Evolutionary conservation across 2,329 filamentous ascomycete species (phyloP).

Genomic region (Pseudocercospora ulei): DNA sequence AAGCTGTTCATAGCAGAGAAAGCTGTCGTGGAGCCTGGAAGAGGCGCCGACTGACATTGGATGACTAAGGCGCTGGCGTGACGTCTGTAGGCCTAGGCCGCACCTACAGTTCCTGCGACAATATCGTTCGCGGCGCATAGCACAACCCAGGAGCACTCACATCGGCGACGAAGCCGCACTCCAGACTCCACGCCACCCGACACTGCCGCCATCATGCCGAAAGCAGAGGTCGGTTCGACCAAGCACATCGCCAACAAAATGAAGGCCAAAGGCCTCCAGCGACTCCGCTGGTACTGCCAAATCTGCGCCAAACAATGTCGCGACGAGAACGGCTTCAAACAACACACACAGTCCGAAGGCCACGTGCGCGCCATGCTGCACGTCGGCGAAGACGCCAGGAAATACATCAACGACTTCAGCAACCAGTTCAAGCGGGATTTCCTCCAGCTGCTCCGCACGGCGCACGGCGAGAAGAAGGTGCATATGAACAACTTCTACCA

Average conservation of each 20-base stretch:
- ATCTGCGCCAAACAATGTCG: slow-evolving; percentile 67
- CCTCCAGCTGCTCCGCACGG: slow-evolving; percentile 62
- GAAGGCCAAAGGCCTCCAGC: slow-evolving; percentile 67
- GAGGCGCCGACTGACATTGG: no score
- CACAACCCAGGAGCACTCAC: background rate
- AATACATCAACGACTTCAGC: slow-evolving; percentile 71
- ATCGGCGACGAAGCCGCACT: slow-evolving; percentile 13
- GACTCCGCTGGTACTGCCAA: slow-evolving; percentile 82
- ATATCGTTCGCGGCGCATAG: background rate
- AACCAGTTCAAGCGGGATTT: slow-evolving; percentile 76
- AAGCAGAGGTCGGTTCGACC: slow-evolving; percentile 84
- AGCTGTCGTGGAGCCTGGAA: no score
- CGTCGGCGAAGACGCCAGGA: slow-evolving; percentile 77
- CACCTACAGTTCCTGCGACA: no score
- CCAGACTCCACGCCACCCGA: background rate
- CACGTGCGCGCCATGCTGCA: slow-evolving; percentile 85
- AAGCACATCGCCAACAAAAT: slow-evolving; percentile 86
- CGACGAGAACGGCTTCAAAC: slow-evolving; percentile 82
- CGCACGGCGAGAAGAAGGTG: slow-evolving; percentile 83
- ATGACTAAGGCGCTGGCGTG: no score
- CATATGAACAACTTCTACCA: slow-evolving; percentile 92
- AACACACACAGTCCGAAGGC: slow-evolving; percentile 68
- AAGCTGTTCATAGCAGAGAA: no score
- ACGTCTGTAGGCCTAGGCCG: no score
- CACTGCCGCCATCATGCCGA: slow-evolving; percentile 57